Evolutionary conservation across 1,284 basidiomycete species (phyloP), one percentile per base, ranked within the genome.

Genomic region (Lignosus rhinocerotis): DNA sequence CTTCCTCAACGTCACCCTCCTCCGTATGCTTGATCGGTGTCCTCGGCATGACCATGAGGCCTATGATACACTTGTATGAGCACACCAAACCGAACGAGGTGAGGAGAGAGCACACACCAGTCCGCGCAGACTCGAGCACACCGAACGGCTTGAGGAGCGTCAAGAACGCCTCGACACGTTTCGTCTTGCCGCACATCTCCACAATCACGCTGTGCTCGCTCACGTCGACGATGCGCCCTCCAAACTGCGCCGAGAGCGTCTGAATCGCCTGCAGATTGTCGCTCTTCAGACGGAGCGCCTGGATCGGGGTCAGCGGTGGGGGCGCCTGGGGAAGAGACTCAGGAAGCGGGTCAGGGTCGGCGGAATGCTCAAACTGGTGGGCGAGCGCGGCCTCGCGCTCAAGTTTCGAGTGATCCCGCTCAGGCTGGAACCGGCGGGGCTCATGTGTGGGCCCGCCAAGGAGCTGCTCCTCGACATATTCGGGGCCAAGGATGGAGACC

Each of bases 1-100:
- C 79, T 21, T 82, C 84, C 2, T 71, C 69, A 9, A 71, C 73
- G 6, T 78, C 78, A 4, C 86, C 84, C 9, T 92, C 90, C 48
- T 92, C 89, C 8, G 80, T 77, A 39, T 80, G 73, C 31, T 83
- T 78, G 68, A 97, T 91, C 2, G 95, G 95, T 31, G 94, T 96
- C 63, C 96, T 86, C 9, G 95, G 95, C 88, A 98, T 96, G 25
- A 93, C 94, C 95, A 98, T 98, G 48, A 93, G 78, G 72, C 94
- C 93, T 95, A 56, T 11, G n/a, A 16, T 25, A 30, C 4, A 46
- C 8, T 41, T 6, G 9, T n/a, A n/a, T n/a, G 12, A 33, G 17
- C 44, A 47, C 14, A 21, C 12, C n/a, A 62, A 6, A 34, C 45
- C 25, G 43, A 25, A 33, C 21, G 59, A 10, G 52, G 36, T 48